phyloP scores from a whole-genome alignment of 2,329 filamentous ascomycete species.

The Anthostomella pinea region DNA sequence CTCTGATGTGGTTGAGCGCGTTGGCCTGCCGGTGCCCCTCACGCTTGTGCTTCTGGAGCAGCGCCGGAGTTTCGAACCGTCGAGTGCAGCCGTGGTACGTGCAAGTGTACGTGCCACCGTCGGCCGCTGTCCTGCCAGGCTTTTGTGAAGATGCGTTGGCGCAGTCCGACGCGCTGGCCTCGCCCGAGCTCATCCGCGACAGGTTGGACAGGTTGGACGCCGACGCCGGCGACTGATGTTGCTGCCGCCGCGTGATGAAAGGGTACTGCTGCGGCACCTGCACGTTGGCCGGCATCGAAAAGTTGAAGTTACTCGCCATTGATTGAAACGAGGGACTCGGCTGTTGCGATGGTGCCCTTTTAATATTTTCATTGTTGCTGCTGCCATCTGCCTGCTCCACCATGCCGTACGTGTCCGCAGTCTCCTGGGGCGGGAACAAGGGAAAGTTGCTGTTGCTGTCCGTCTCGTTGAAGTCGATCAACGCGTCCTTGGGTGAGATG shows the following conservation, averaged over 20 bases:
- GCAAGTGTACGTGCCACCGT: constrained; percentile 90
- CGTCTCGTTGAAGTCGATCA: constrained; percentile 77
- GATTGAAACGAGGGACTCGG: constrained; percentile 27
- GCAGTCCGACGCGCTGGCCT: constrained; percentile 36
- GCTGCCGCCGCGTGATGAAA: constrained; percentile 35
- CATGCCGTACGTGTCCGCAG: constrained; percentile 39
- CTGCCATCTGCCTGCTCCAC: constrained; percentile 25
- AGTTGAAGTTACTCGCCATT: constrained; percentile 29
- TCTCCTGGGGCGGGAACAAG: constrained; percentile 65
- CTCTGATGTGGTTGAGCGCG: constrained; percentile 40
- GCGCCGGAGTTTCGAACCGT: constrained; percentile 82
- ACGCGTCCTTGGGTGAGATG: constrained; percentile 90
- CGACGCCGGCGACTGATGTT: constrained; percentile 37
- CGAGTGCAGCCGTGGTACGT: constrained; percentile 88
- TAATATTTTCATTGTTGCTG: constrained; percentile 15
- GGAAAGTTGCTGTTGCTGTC: constrained; percentile 69
- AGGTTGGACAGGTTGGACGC: constrained; percentile 38
- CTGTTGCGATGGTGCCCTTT: constrained; percentile 21
- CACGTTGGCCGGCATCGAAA: constrained; percentile 38
- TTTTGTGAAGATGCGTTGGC: constrained; percentile 40
- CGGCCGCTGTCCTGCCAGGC: constrained; percentile 64
- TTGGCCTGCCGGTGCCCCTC: constrained; percentile 83
- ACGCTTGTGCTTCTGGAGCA: constrained; percentile 92
- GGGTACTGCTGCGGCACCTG: constrained; percentile 29
- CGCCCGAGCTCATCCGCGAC: constrained; percentile 41